Conservation (phyloP, 176 grass and related monocot species). For the Carex pumila region DNA sequence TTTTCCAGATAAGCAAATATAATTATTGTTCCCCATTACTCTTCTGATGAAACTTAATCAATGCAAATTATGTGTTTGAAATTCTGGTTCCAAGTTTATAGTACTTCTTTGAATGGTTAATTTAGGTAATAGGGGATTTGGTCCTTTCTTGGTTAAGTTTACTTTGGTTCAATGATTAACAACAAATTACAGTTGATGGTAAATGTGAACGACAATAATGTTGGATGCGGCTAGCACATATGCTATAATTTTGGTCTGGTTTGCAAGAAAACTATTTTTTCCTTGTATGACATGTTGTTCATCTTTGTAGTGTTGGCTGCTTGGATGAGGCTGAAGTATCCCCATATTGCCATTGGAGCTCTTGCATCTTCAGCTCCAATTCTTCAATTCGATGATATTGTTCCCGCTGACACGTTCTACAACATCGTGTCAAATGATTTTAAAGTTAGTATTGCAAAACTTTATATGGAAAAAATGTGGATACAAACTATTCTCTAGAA, state of each 20-base stretch:
- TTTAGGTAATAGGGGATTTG: not conserved
- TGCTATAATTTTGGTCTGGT: not conserved
- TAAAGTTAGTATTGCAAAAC: conserved; percentile 34
- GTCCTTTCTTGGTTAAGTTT: not conserved
- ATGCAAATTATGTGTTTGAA: not conserved
- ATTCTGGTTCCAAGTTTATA: not conserved
- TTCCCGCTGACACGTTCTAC: conserved; percentile 65
- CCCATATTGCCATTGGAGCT: conserved; percentile 75
- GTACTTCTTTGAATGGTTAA: not conserved
- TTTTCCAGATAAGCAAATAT: not conserved
- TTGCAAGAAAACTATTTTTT: not conserved
- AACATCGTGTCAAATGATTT: conserved; percentile 91
- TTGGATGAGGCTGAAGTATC: conserved; percentile 98
- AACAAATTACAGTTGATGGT: not conserved
- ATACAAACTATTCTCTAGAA: not conserved
- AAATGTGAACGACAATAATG: not conserved
- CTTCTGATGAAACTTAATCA: not conserved
- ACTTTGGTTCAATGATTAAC: not conserved
- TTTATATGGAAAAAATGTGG: not conserved
- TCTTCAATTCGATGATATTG: conserved; percentile 94
- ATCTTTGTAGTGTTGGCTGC: conserved; percentile 67
- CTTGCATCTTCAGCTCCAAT: conserved; percentile 82
- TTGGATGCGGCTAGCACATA: not conserved
- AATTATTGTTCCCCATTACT: not conserved
- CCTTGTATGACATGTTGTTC: not conserved